Evolutionary conservation across 768 basidiomycete genomes (phyloP).

Genomic region (Suillus hirtellus): DNA sequence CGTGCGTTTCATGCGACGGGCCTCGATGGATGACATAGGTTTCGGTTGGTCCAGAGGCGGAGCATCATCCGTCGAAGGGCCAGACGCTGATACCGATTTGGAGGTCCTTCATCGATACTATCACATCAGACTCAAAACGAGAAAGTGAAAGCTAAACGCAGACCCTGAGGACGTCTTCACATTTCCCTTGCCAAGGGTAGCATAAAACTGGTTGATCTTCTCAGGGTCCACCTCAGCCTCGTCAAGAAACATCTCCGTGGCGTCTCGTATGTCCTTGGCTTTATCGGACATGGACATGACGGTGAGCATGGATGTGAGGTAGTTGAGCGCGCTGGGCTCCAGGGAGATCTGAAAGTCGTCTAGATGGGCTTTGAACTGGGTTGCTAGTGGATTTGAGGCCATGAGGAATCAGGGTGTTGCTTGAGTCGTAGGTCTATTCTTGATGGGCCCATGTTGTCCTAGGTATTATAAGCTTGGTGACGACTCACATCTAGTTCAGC

Average conservation of each 20-base stretch:
- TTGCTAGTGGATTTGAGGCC: constrained; percentile 6
- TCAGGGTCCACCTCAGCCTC: constrained; percentile 14
- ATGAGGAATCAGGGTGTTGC: background rate
- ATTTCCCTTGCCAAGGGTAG: constrained; percentile 3
- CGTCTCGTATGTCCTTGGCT: constrained; percentile 3
- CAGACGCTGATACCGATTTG: background rate
- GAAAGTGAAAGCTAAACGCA: background rate
- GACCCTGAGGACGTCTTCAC: background rate
- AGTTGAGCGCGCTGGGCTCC: constrained; percentile 15
- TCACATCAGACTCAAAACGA: background rate
- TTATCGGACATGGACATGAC: constrained; percentile 12
- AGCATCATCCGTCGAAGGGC: background rate
- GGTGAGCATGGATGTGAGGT: constrained; percentile 15
- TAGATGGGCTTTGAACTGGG: constrained; percentile 11
- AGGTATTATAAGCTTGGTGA: background rate
- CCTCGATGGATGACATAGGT: constrained; percentile 11
- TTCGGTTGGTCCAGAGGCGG: background rate
- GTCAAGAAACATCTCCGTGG: constrained; percentile 17
- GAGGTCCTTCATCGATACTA: background rate
- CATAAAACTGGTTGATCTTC: constrained; percentile 14
- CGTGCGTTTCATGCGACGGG: constrained; percentile 15
- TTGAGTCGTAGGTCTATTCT: background rate
- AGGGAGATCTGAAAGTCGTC: constrained; percentile 12
- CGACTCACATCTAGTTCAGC: background rate
- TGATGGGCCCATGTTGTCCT: background rate